These are phyloP conservation scores for Coemansia sp. DNA, from an alignment of 192 early-diverging fungal genomes.

Conservation along the genomic window DNA sequence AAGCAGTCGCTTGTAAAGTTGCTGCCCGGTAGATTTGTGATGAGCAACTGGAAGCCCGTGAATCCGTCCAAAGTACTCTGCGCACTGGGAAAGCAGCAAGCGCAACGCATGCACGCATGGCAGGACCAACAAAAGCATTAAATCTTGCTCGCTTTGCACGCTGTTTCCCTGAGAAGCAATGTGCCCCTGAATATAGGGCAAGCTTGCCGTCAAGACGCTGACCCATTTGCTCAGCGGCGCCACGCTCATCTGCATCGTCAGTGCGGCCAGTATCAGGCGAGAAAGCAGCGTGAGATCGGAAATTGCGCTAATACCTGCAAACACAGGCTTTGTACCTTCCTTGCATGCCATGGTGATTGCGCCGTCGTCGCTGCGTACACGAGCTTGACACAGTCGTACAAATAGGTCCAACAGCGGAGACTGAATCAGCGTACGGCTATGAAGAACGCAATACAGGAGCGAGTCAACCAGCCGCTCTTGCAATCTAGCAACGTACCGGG, in stretches of 20 bases:
- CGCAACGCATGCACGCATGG: conserved; percentile 38
- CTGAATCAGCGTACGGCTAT: conserved; percentile 21
- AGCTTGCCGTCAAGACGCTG: conserved; percentile 1
- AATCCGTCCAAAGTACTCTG: conserved; percentile 21
- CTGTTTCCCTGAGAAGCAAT: background rate
- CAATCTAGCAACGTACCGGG: conserved; percentile 1
- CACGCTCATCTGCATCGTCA: conserved; percentile 30
- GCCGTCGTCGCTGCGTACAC: background rate
- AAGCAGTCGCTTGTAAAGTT: conserved; percentile 14
- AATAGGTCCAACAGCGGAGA: conserved; percentile 35
- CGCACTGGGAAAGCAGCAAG: conserved; percentile 29
- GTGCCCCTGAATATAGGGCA: conserved; percentile 25
- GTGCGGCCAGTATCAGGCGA: conserved; percentile 27
- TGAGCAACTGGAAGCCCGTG: background rate
- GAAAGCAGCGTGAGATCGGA: conserved; percentile 13
- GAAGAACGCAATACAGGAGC: conserved; percentile 29
- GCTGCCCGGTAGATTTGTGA: conserved; percentile 4
- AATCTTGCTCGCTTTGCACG: conserved; percentile 1
- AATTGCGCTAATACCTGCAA: conserved; percentile 8
- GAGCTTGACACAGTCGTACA: conserved; percentile 1
- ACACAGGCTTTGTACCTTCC: background rate
- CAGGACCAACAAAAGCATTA: conserved; percentile 25
- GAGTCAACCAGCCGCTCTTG: conserved; percentile 24
- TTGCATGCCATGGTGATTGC: background rate
- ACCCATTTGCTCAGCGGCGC: conserved; percentile 36